Conservation (phyloP, 192 early-diverging fungal species). For the Coemansia sp. region DNA sequence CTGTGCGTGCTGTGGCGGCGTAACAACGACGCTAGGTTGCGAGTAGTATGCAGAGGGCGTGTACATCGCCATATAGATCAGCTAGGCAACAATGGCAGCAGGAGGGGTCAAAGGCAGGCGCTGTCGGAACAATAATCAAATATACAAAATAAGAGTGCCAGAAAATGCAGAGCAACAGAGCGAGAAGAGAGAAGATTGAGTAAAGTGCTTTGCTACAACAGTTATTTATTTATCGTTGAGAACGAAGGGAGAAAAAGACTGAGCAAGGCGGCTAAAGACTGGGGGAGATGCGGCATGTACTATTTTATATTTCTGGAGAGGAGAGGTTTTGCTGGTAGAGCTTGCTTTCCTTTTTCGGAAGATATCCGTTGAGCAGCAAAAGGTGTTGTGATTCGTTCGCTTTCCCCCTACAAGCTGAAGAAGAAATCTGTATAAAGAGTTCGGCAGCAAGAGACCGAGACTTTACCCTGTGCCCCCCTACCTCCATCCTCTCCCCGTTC, state of each 20-base stretch:
- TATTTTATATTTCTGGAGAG: not conserved
- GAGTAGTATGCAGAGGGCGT: not conserved
- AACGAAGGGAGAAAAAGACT: not conserved
- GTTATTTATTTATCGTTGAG: slow-evolving; percentile 1
- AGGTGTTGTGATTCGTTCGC: not conserved
- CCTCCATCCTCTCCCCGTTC: not conserved
- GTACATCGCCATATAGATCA: not conserved
- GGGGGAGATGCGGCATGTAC: not conserved
- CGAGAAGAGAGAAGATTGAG: not conserved
- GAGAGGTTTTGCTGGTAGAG: not conserved
- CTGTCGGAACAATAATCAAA: not conserved
- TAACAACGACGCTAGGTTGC: slow-evolving; percentile 3
- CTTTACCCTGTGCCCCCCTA: not conserved
- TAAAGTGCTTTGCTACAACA: not conserved
- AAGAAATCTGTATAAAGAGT: not conserved
- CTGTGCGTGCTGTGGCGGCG: not conserved
- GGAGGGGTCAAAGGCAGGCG: not conserved
- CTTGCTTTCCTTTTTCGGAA: not conserved
- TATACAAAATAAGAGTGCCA: not conserved
- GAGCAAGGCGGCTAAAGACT: not conserved
- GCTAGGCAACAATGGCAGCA: not conserved
- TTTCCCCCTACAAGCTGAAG: not conserved
- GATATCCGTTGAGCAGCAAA: too few species aligned
- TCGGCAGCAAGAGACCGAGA: not conserved
- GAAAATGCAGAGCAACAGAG: not conserved